Evolutionary conservation across 1,284 basidiomycete genomes (phyloP), one percentile per base, ranked within the genome.

Genomic region (Fomitopsis palustris): DNA sequence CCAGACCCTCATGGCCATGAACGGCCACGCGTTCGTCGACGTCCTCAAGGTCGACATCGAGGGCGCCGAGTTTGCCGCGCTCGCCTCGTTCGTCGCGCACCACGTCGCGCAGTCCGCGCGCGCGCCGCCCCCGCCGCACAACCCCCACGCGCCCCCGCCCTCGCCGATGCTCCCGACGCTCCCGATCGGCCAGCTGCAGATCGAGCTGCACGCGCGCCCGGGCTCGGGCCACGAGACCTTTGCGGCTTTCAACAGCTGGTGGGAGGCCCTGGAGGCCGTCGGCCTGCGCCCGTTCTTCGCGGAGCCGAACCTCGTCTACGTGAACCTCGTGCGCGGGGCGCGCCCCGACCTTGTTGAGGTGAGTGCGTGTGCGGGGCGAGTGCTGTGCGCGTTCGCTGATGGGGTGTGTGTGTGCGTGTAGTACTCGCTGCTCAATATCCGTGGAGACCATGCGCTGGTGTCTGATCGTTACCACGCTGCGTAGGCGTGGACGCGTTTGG

Each of bases 11-110:
- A 83, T 84, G 81, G 67, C 72, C 31, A 65, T 70, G 56, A 83
- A 83, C 60, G 75, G 75, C 17, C 78, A 80, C 57, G 47, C 60
- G 53, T 78, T 78, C 55, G 74, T 80, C 38, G 80, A 81, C 60
- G 70, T 81, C 41, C 78, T 81, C 64, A 81, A 81, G 55, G 63
- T 81, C 57, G 81, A 81, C 62, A 81, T 82, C 49, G 81, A 82
- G 59, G 78, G 77, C 52, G 70, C 72, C 38, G 81, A 82, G 63
- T 82, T 77, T 65, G 74, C 75, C 21, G 71, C 75, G 10, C 69
- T 82, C 14, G 66, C 65, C 8, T 64, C 71, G 14, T 74, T 81
- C 63, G 65, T 81, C 54, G 69, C 74, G 31, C 61, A 62, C 38
- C 68, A 66, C 64, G 45, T 55, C 6, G 41, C 53, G 17, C 61